Conservation (phyloP, 2,329 filamentous ascomycete species). For the Macrophomina phaseolina region DNA sequence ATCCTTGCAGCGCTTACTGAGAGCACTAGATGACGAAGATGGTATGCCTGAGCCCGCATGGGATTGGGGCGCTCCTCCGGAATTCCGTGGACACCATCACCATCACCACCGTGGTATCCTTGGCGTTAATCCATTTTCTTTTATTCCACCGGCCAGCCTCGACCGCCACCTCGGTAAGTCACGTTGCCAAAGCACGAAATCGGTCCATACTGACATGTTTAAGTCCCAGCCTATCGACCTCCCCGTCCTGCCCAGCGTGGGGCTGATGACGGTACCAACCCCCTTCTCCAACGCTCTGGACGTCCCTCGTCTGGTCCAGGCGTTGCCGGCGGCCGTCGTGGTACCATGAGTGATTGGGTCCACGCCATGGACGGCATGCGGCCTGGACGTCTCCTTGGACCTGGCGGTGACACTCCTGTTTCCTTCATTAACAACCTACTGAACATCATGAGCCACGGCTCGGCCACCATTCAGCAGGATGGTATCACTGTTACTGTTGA, state of each 20-base stretch:
- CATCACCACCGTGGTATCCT: conserved; percentile 60
- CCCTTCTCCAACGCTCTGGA: conserved; percentile 73
- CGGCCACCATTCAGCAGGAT: conserved; percentile 50
- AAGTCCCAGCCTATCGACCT: conserved; percentile 53
- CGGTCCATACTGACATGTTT: conserved; percentile 31
- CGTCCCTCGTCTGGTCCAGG: conserved; percentile 36
- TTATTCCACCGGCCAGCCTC: conserved; percentile 54
- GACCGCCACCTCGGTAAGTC: conserved; percentile 52
- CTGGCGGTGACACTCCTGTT: conserved; percentile 55
- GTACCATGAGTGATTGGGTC: conserved; percentile 50
- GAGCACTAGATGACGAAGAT: conserved; percentile 47
- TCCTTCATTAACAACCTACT: conserved; percentile 64
- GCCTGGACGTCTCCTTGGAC: conserved; percentile 48
- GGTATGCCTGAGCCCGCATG: conserved; percentile 51
- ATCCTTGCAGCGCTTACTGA: conserved; percentile 26
- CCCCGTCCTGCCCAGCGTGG: conserved; percentile 63
- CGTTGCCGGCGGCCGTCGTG: conserved; percentile 16
- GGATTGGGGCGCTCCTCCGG: conserved; percentile 52
- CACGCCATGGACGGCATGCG: conserved; percentile 56
- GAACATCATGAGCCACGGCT: conserved; percentile 57
- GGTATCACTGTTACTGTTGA: conserved; percentile 40
- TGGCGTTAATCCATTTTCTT: conserved; percentile 54
- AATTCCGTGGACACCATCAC: conserved; percentile 46
- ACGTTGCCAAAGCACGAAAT: neutral
- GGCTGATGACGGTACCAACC: conserved; percentile 84